phyloP scores from a whole-genome alignment of 768 basidiomycete species.

The Kwoniella shandongensis region DNA sequence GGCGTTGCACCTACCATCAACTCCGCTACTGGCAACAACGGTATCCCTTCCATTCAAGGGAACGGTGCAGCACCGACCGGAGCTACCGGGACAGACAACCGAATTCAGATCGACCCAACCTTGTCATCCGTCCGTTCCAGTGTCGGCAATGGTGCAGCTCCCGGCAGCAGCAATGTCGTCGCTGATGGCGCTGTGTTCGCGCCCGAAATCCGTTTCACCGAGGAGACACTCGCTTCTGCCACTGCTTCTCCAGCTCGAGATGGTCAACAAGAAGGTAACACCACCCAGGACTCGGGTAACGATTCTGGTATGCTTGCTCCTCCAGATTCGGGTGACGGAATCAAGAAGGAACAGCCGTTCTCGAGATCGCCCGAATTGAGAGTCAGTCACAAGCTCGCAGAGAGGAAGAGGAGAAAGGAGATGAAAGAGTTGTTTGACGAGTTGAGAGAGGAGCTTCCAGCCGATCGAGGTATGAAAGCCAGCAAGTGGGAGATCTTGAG shows the following conservation, averaged over 20 bases:
- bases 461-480: slow-evolving; percentile 89
- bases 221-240: slow-evolving; percentile 28
- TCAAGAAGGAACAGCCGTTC: slow-evolving; percentile 65
- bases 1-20: background rate
- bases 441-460: slow-evolving; percentile 84
- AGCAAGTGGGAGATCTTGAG: slow-evolving; percentile 99
- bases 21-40: background rate
- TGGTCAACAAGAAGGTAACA: background rate
- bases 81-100: slow-evolving; percentile 8
- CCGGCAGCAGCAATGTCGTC: background rate
- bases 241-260: slow-evolving; percentile 19
- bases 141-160: background rate
- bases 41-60: slow-evolving; percentile 1
- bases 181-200: background rate
- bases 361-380: slow-evolving; percentile 92
- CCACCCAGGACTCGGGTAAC: background rate
- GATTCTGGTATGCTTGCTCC: slow-evolving; percentile 14
- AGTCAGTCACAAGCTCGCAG: slow-evolving; percentile 94
- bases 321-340: slow-evolving; percentile 56
- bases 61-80: background rate
- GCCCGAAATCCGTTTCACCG: slow-evolving; percentile 25
- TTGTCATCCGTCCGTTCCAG: slow-evolving; percentile 34
- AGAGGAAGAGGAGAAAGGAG: slow-evolving; percentile 93
- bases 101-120: slow-evolving; percentile 24
- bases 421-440: slow-evolving; percentile 99